phyloP scores from a whole-genome alignment of 1,284 basidiomycete genomes.

The Sporisorium scitamineum region DNA sequence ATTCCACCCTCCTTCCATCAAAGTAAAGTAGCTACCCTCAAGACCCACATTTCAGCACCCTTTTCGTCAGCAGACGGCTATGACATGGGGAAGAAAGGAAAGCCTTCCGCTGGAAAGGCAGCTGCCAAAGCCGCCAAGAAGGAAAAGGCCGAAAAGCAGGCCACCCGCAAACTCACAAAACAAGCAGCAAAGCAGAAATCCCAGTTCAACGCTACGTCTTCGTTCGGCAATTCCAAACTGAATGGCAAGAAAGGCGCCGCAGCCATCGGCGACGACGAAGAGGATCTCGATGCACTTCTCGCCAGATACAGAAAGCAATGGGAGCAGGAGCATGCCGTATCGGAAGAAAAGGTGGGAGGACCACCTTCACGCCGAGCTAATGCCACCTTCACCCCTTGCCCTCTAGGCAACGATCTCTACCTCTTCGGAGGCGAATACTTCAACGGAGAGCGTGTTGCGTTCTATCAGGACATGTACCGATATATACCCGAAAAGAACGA shows the following conservation, averaged over 20 bases:
- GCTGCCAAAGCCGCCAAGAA: slow-evolving; percentile 67
- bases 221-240: slow-evolving; percentile 26
- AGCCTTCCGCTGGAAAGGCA: slow-evolving; percentile 62
- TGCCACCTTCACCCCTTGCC: slow-evolving; percentile 67
- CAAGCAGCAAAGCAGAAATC: slow-evolving; percentile 47
- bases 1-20: background rate
- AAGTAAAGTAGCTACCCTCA: background rate
- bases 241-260: slow-evolving; percentile 49
- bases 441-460: slow-evolving; percentile 64
- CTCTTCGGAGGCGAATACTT: slow-evolving; percentile 69
- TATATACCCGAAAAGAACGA: slow-evolving; percentile 64
- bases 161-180: slow-evolving; percentile 62
- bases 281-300: slow-evolving; percentile 66
- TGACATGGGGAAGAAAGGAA: slow-evolving; percentile 66
- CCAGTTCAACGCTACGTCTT: slow-evolving; percentile 15
- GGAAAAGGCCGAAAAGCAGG: slow-evolving; percentile 67
- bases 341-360: slow-evolving; percentile 60
- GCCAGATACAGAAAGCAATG: slow-evolving; percentile 62
- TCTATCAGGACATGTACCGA: slow-evolving; percentile 67
- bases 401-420: slow-evolving; percentile 66
- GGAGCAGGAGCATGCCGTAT: slow-evolving; percentile 61
- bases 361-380: slow-evolving; percentile 65
- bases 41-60: background rate
- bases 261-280: slow-evolving; percentile 57
- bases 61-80: background rate